Base-by-base conservation (phyloP, 345 rosid genomes). In the Gossypium sturtianum region DNA sequence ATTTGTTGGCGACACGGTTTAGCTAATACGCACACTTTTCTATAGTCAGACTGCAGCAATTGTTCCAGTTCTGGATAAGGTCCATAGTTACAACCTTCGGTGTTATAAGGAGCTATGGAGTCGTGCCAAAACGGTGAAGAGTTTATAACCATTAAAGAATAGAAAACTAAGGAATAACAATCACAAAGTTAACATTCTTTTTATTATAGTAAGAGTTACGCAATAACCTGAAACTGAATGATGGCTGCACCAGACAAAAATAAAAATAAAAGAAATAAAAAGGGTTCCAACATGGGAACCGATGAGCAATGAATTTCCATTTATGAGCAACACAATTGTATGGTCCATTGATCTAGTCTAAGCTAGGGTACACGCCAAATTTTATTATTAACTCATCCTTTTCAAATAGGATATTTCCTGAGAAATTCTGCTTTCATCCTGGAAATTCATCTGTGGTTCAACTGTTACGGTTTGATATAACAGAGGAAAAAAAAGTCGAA, bases 311-410 rank as follows among this genome's bases (percentile, higher is more conserved):
- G 6, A 16, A 48, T 41, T 19, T 17, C 52, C 52, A 19, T 19
- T 44, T 66, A 44, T 48, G 71, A 48, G 29, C 71, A 48, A 23
- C 57, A 25, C 38, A 49, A 0, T 16, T 15, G 44, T 4, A 49
- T 49, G 59, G 27, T 27, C 59, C 44, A n/a, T 68, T 27, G 57
- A 48, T 13, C 20, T 49, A 49, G 72, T 58, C 78, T 63, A 23
- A 34, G 27, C 62, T 57, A 57, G 62, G 62, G 51, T 71, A 72
- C 79, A 65, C 43, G 66, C 80, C 83, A 82, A 83, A 81, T 62
- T 75, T 65, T 67, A 73, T 86, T 79, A 82, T 82, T 76, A 74
- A 66, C 79, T 79, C 82, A 7, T 43, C 69, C 47, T 19, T 23
- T 54, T 76, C 44, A 48, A 25, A 49, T 62, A 78, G 66, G 72